A percentile compares a stretch with the other conserved stretches of the same genome.
These are phyloP conservation scores for Myxozyma vanderwaltii DNA, from an alignment of 805 yeast genomes.

Conservation along the genomic window DNA sequence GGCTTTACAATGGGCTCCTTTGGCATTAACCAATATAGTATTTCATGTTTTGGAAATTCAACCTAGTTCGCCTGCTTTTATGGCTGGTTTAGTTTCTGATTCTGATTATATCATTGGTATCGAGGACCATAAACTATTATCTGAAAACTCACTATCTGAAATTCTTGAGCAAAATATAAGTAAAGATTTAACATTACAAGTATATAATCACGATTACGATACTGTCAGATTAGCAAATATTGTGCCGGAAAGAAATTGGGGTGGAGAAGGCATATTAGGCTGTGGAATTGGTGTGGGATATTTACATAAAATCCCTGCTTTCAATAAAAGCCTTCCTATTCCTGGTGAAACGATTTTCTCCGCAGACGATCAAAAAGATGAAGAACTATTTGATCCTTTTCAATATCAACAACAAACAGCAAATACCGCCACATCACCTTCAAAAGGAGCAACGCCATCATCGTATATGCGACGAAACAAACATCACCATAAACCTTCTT, in stretches of 20 bases:
- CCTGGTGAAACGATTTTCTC: constrained; percentile 31
- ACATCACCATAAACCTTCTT: constrained; percentile 12
- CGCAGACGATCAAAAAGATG: constrained; percentile 14
- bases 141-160: constrained; percentile 22
- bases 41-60: constrained; percentile 82
- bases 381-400: background rate
- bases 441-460: constrained; percentile 15
- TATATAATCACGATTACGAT: constrained; percentile 86
- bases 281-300: constrained; percentile 95
- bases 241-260: constrained; percentile 71
- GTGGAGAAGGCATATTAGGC: constrained; percentile 83
- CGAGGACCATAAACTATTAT: constrained; percentile 62
- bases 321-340: constrained; percentile 14
- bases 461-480: constrained; percentile 24
- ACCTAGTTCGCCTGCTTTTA: constrained; percentile 76
- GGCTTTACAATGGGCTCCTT: constrained; percentile 73
- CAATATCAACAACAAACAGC: background rate
- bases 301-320: constrained; percentile 53
- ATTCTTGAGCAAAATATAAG: constrained; percentile 19
- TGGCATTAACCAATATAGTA: constrained; percentile 74
- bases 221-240: constrained; percentile 84
- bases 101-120: constrained; percentile 88
- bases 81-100: constrained; percentile 79
- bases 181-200: constrained; percentile 50
- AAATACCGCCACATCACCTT: background rate